Conservation (phyloP, 2,329 filamentous ascomycete genomes). For the Cordyceps sp. region DNA sequence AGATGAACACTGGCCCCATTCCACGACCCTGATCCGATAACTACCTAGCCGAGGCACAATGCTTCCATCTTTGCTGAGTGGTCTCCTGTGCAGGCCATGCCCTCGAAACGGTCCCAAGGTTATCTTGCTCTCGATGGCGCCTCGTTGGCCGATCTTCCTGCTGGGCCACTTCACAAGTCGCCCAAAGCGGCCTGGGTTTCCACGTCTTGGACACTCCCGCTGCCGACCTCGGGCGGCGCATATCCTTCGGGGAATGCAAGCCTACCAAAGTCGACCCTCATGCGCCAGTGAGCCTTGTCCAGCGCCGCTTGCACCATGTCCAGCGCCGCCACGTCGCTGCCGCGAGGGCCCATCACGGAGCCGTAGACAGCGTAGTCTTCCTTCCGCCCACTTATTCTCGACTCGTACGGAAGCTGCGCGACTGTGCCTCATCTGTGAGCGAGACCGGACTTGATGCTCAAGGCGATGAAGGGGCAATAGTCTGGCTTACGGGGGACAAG, state of each 20-base stretch:
- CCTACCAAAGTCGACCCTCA: constrained; percentile 12
- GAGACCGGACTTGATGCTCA: too few relatives aligned
- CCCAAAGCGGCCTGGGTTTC: too few relatives aligned
- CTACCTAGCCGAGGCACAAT: too few relatives aligned
- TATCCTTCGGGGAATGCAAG: constrained; percentile 11
- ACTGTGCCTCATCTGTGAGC: constrained; percentile 6
- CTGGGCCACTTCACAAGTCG: too few relatives aligned
- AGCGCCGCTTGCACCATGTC: constrained; percentile 13
- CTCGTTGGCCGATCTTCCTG: too few relatives aligned
- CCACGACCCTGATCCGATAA: too few relatives aligned
- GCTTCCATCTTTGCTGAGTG: too few relatives aligned
- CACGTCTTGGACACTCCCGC: not conserved
- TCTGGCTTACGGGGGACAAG: constrained; percentile 17
- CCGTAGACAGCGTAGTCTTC: constrained; percentile 15
- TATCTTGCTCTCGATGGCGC: too few relatives aligned
- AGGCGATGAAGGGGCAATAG: too few relatives aligned
- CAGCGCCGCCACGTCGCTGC: constrained; percentile 11
- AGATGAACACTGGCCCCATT: too few relatives aligned
- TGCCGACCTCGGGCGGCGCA: constrained; percentile 2
- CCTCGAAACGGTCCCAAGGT: too few relatives aligned
- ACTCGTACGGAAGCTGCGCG: constrained; percentile 13
- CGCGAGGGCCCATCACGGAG: constrained; percentile 12
- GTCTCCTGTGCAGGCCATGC: too few relatives aligned
- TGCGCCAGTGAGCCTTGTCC: constrained; percentile 10
- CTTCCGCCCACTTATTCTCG: constrained; percentile 9